Percentiles rank a stretch among this genome's conserved stretches.
These are phyloP conservation scores for Colletotrichum truncatum DNA, from an alignment of 2,329 filamentous ascomycete species.

Conservation along the genomic window DNA sequence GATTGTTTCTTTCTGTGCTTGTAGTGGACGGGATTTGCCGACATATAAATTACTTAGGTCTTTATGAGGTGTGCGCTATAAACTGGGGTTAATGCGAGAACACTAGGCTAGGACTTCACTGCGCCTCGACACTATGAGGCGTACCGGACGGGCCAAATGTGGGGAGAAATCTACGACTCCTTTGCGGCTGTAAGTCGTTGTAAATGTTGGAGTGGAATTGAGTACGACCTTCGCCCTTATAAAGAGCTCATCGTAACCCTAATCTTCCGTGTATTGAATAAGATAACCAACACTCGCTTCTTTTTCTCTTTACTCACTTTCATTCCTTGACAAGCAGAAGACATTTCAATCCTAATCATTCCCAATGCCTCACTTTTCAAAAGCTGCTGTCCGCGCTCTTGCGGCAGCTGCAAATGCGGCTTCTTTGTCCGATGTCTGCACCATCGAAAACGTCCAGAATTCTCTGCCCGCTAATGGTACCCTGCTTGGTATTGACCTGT, in stretches of 20 bases:
- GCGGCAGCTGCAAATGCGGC: conserved; percentile 29
- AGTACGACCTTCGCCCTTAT: too few relatives aligned
- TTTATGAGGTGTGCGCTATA: not conserved
- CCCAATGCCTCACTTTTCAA: conserved; percentile 11
- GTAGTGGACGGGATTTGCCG: not conserved
- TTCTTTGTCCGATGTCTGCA: conserved; percentile 34
- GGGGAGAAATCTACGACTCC: not conserved
- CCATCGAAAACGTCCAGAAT: conserved; percentile 33
- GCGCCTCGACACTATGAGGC: conserved; percentile 22
- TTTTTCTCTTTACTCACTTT: not conserved
- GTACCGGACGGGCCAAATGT: not conserved
- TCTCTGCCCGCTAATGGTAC: conserved; percentile 35
- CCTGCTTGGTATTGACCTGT: conserved; percentile 38
- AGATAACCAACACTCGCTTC: not conserved
- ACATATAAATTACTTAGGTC: not conserved
- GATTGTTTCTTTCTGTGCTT: not conserved
- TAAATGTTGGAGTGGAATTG: rapidly evolving
- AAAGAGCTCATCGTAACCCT: not conserved
- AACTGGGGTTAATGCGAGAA: conserved; percentile 10
- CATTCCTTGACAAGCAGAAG: not conserved
- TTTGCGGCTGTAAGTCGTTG: not conserved
- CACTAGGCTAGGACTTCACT: not conserved
- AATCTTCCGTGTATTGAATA: not conserved
- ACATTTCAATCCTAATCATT: not conserved
- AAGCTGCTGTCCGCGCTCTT: conserved; percentile 1